Conservation (phyloP, 202 grass and related monocot species). For the Carex arenaria region DNA sequence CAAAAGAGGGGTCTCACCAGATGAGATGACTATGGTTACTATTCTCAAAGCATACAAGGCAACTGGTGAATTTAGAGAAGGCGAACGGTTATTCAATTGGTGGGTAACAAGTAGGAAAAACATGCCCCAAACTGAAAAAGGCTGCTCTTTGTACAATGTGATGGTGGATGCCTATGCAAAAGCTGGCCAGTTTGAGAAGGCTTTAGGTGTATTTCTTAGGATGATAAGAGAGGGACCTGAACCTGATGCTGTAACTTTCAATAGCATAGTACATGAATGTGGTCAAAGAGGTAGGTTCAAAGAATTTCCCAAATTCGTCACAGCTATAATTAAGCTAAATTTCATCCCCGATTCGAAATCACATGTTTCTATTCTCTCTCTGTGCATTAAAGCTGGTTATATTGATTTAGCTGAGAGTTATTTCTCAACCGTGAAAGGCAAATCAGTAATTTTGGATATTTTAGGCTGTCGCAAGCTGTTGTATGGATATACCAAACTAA, state of each 20-base stretch:
- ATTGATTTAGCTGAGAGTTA: slow-evolving; percentile 59
- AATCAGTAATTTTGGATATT: slow-evolving; percentile 49
- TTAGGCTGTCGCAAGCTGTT: slow-evolving; percentile 80
- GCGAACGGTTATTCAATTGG: slow-evolving; percentile 42
- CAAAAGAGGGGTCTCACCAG: slow-evolving; percentile 67
- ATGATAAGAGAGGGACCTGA: slow-evolving; percentile 66
- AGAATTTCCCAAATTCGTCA: slow-evolving; percentile 52
- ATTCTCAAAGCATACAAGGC: slow-evolving; percentile 73
- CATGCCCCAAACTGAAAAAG: slow-evolving; percentile 22
- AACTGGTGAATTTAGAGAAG: slow-evolving; percentile 54
- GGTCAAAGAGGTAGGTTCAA: slow-evolving; percentile 42
- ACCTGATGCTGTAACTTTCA: slow-evolving; percentile 75
- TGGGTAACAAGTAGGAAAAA: slow-evolving; percentile 33
- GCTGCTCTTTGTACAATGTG: slow-evolving; percentile 63
- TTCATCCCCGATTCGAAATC: slow-evolving; percentile 64
- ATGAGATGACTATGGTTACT: slow-evolving; percentile 65
- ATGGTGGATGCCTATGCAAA: slow-evolving; percentile 86
- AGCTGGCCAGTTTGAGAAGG: slow-evolving; percentile 59
- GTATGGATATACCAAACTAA: slow-evolving; percentile 65
- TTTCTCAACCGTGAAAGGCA: slow-evolving; percentile 52
- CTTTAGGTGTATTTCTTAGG: slow-evolving; percentile 52
- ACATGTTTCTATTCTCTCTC: slow-evolving; percentile 66
- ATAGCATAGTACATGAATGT: slow-evolving; percentile 66
- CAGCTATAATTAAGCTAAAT: slow-evolving; percentile 47
- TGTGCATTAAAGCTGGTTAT: slow-evolving; percentile 59